These are phyloP conservation scores for Pestalotiopsis sp. DNA, from an alignment of 2,329 filamentous ascomycete genomes.

Conservation along the genomic window DNA sequence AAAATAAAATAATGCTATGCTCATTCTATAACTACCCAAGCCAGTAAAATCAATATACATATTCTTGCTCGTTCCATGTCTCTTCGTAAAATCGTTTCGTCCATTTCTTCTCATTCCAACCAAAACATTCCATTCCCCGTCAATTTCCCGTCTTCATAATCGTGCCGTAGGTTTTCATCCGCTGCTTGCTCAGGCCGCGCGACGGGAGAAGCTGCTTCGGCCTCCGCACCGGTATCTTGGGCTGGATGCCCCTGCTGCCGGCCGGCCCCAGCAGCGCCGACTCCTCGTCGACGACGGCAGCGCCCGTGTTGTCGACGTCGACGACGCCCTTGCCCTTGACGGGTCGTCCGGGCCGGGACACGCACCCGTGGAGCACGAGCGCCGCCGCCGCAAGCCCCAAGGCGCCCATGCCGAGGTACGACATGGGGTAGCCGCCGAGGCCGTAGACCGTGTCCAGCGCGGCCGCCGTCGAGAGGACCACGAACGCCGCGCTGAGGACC, in stretches of 20 bases:
- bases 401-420: conserved; percentile 26
- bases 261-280: conserved; percentile 1
- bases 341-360: conserved; percentile 24
- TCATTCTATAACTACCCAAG: background rate
- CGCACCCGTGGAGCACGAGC: conserved; percentile 25
- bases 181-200: conserved; percentile 2
- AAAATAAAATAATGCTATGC: background rate
- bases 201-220: conserved; percentile 5
- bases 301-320: conserved; percentile 21
- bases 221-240: conserved; percentile 8
- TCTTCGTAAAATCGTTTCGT: background rate
- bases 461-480: conserved; percentile 19
- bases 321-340: conserved; percentile 28
- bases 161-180: conserved; percentile 10
- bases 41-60: background rate
- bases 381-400: conserved; percentile 21
- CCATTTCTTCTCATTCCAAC: background rate
- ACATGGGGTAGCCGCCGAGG: conserved; percentile 28
- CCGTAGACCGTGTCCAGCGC: conserved; percentile 26
- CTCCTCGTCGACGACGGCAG: conserved; percentile 25
- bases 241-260: background rate
- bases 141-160: conserved; percentile 5
- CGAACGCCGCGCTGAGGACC: conserved; percentile 16
- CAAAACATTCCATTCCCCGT: background rate
- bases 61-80: background rate